phyloP scores from a whole-genome alignment of 2,329 filamentous ascomycete species.

The Aspergillus ibericus region DNA sequence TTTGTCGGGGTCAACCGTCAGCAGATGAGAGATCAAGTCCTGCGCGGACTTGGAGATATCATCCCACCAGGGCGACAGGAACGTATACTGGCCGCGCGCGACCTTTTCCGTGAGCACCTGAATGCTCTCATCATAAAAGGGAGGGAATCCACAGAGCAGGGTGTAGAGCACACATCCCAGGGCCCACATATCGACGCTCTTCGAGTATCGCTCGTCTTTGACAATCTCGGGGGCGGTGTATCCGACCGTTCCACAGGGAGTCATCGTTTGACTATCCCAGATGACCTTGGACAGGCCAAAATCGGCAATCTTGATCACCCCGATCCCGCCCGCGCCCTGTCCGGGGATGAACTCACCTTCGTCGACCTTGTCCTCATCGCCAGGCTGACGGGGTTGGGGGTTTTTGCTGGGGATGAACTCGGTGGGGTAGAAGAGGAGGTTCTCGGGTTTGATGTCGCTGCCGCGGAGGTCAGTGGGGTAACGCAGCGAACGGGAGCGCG shows the following conservation, averaged over 20 bases:
- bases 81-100: conserved; percentile 92
- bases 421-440: conserved; percentile 87
- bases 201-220: conserved; percentile 97
- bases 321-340: conserved; percentile 83
- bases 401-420: conserved; percentile 76
- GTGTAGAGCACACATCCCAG: conserved; percentile 96
- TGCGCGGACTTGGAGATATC: conserved; percentile 94
- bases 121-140: conserved; percentile 98
- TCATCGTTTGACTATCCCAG: conserved; percentile 98
- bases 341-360: conserved; percentile 90
- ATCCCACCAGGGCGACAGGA: conserved; percentile 98
- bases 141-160: conserved; percentile 92
- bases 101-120: conserved; percentile 97
- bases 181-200: conserved; percentile 99
- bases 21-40: conserved; percentile 86
- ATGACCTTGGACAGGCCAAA: conserved; percentile 97
- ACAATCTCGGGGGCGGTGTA: conserved; percentile 99
- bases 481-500: neutral
- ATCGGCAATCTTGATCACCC: conserved; percentile 94
- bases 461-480: neutral
- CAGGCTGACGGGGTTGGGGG: conserved; percentile 77
- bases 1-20: conserved; percentile 93
- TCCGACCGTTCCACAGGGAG: conserved; percentile 96
- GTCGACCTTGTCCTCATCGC: conserved; percentile 95
- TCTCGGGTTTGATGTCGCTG: conserved; percentile 84